Evolutionary conservation across 2,329 filamentous ascomycete genomes (phyloP), one percentile per base, ranked within the genome.

Genomic region (Neofusicoccum cordaticola): DNA sequence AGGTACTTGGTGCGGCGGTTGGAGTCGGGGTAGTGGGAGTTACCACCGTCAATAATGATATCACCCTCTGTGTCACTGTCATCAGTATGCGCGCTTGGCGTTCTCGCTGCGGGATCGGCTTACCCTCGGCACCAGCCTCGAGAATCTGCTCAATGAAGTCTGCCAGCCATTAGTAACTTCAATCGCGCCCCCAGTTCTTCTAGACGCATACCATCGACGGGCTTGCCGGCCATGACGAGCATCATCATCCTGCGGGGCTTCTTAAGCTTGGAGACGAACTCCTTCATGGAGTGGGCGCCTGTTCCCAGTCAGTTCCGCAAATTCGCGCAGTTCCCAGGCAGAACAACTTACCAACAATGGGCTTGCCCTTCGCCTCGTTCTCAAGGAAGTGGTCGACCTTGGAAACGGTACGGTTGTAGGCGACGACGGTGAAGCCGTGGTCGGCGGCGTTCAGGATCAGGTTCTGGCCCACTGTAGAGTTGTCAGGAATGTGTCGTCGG

Each of bases 41-140:
- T 98, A 75, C 93, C 95, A 80, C 95, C 95, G 78, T 99, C 95
- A 76, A 99, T 98, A 86, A 99, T 96, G 87, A 99, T 97, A 80
- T 99, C 95, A 41, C 64, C 64, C 11, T 45, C 62, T 62, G 11
- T 44, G 6, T 8, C 22, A 2, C n/a, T n/a, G 41, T 34, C 8
- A 52, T 48, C 15, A 51, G 47, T 19, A 44, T 39, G 15, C 39
- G 12, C 6, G 5, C 19, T 48, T 27, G 41, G 41, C 27, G 11
- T n/a, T 4, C 15, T 41, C 5, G n/a, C 13, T 35, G 35, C 12
- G 27, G 60, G n/a, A 27, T 11, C 19, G 47, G 42, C 60, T 52
- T 62, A 50, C 52, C 71, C 69, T 77, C 75, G 64, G 71, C 72
- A 61, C 75, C 76, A 48, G 79, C 80, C 74, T 81, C 77, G 62